These are phyloP conservation scores for Onygenales sp. DNA, from an alignment of 2,329 filamentous ascomycete species.

Conservation along the genomic window DNA sequence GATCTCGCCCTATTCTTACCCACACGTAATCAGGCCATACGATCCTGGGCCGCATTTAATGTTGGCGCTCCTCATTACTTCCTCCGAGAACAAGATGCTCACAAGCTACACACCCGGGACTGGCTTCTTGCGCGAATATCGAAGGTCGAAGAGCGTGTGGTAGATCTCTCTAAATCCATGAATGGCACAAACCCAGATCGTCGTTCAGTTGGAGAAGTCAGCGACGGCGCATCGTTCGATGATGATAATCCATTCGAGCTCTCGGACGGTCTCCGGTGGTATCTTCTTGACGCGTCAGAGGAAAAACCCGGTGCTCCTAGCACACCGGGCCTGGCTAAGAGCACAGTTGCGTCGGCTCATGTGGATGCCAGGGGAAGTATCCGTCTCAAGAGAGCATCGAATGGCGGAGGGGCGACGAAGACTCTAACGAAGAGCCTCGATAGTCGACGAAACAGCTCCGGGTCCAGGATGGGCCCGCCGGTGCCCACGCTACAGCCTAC, in stretches of 20 bases:
- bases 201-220: slow-evolving; percentile 38
- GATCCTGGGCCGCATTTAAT: slow-evolving; percentile 97
- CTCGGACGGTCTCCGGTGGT: slow-evolving; percentile 91
- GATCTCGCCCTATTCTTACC: slow-evolving; percentile 90
- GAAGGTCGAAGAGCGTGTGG: slow-evolving; percentile 83
- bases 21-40: slow-evolving; percentile 85
- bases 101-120: slow-evolving; percentile 74
- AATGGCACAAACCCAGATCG: slow-evolving; percentile 45
- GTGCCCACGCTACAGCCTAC: slow-evolving; percentile 21
- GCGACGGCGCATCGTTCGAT: slow-evolving; percentile 53
- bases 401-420: slow-evolving; percentile 64
- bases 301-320: slow-evolving; percentile 85
- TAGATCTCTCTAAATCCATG: slow-evolving; percentile 77
- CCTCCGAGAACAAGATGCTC: slow-evolving; percentile 80
- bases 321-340: slow-evolving; percentile 87
- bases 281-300: slow-evolving; percentile 84
- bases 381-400: slow-evolving; percentile 41
- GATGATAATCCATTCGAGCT: slow-evolving; percentile 97
- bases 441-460: slow-evolving; percentile 79
- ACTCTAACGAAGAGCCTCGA: slow-evolving; percentile 81
- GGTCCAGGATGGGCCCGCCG: slow-evolving; percentile 60
- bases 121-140: slow-evolving; percentile 95
- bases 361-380: slow-evolving; percentile 73
- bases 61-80: slow-evolving; percentile 97
- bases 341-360: slow-evolving; percentile 77